phyloP scores from a whole-genome alignment of 208 protist species.

The Acanthamoeba sp. region DNA sequence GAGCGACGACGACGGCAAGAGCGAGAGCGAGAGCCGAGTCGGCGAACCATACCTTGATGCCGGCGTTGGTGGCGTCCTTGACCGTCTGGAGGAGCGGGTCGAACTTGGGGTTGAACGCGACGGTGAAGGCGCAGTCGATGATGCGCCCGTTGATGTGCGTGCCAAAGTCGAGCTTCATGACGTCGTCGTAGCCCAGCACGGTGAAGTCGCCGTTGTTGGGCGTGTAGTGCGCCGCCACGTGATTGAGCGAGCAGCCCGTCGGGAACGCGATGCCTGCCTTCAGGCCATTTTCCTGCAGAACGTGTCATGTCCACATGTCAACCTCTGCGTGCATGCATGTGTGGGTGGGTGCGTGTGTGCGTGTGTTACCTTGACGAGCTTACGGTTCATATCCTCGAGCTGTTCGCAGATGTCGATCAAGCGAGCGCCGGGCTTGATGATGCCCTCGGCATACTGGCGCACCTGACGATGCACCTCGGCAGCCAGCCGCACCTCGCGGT shows the following conservation, averaged over 20 bases:
- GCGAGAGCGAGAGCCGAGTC: too few relatives aligned
- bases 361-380: constrained; percentile 37
- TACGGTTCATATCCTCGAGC: constrained; percentile 79
- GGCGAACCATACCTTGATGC: too few relatives aligned
- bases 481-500: constrained; percentile 90
- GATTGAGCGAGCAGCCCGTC: constrained; percentile 95
- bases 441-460: constrained; percentile 40
- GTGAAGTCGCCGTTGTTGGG: constrained; percentile 97
- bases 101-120: constrained; percentile 97
- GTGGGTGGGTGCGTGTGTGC: too few relatives aligned
- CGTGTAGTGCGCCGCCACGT: constrained; percentile 98
- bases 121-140: constrained; percentile 98
- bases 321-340: too few relatives aligned
- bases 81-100: constrained; percentile 97
- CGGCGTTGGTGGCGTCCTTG: constrained; percentile 98
- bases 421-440: constrained; percentile 83
- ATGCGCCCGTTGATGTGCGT: constrained; percentile 98
- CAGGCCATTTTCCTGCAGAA: constrained; percentile 69
- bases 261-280: constrained; percentile 88
- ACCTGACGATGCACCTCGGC: constrained; percentile 89
- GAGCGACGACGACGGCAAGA: too few relatives aligned
- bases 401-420: constrained; percentile 79
- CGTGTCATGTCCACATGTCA: too few relatives aligned
- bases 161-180: constrained; percentile 99
- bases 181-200: constrained; percentile 96